phyloP scores from a whole-genome alignment of 805 yeast species.

The Clavispora vitiphila region DNA sequence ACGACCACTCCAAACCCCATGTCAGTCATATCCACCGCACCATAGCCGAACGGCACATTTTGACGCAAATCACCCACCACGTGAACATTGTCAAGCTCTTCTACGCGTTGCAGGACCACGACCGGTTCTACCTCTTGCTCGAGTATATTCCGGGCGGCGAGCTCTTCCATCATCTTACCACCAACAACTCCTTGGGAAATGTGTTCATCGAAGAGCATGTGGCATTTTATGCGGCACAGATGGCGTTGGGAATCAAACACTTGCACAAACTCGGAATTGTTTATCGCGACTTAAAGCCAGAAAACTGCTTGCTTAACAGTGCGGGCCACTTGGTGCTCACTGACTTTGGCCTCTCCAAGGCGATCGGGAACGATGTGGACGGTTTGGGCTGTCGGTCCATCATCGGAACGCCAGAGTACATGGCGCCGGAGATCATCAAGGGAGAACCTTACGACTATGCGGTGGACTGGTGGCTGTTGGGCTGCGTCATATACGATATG shows the following conservation, averaged over 20 bases:
- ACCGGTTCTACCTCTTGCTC: conserved; percentile 39
- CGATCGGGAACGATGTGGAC: conserved; percentile 35
- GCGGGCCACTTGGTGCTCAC: conserved; percentile 80
- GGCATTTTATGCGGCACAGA: conserved; percentile 75
- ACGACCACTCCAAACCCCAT: conserved; percentile 9
- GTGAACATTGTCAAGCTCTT: conserved; percentile 38
- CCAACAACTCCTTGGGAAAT: conserved; percentile 32
- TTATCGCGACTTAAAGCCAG: conserved; percentile 86
- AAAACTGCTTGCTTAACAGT: conserved; percentile 73
- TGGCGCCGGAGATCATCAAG: conserved; percentile 66
- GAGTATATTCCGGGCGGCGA: conserved; percentile 45
- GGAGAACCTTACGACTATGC: conserved; percentile 45
- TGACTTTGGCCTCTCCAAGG: conserved; percentile 73
- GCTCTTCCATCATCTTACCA: conserved; percentile 36
- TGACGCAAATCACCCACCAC: conserved; percentile 37
- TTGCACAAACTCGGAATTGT: conserved; percentile 77
- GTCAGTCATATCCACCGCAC: conserved; percentile 16
- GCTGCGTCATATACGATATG: conserved; percentile 40
- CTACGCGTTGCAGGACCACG: conserved; percentile 42
- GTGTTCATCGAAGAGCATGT: conserved; percentile 58
- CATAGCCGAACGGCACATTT: conserved; percentile 15
- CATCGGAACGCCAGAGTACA: conserved; percentile 72
- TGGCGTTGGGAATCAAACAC: conserved; percentile 71
- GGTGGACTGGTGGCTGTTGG: conserved; percentile 47
- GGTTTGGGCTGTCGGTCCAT: conserved; percentile 40